phyloP scores from a whole-genome alignment of 495 filamentous ascomycete species.

The Penicillium crystallinum region DNA sequence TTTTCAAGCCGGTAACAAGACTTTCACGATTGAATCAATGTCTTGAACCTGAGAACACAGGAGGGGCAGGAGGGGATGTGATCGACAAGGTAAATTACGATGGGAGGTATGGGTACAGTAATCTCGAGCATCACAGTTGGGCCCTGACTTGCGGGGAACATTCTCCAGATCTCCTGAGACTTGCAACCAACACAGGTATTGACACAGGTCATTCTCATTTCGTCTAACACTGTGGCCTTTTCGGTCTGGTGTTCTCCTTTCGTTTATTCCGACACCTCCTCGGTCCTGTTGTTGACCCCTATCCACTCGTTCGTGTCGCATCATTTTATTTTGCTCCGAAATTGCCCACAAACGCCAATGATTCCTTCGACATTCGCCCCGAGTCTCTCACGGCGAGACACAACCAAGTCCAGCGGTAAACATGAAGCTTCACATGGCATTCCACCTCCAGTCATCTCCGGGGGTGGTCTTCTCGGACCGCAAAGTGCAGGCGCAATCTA shows the following conservation, averaged over 20 bases:
- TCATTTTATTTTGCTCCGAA: neutral
- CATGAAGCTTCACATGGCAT: constrained; percentile 24
- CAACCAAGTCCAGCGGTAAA: constrained; percentile 30
- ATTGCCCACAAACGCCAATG: constrained; percentile 19
- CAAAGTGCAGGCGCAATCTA: constrained; percentile 64
- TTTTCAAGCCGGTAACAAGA: neutral
- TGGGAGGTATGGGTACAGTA: neutral
- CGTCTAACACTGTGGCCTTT: neutral
- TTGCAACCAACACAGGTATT: neutral
- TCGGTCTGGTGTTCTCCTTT: neutral
- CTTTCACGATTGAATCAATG: neutral
- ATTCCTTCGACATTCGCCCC: constrained; percentile 36
- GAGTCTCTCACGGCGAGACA: constrained; percentile 34
- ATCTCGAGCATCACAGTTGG: neutral
- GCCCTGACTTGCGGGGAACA: constrained; percentile 15
- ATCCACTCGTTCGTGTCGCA: constrained; percentile 5
- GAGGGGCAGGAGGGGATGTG: constrained; percentile 1
- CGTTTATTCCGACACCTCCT: constrained; percentile 1
- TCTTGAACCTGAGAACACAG: neutral
- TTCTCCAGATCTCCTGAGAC: constrained; percentile 13
- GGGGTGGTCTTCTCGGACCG: constrained; percentile 40
- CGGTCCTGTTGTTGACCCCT: constrained; percentile 2
- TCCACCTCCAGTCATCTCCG: constrained; percentile 27
- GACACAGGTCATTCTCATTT: neutral
- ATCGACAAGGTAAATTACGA: constrained; percentile 5